Conservation (phyloP, 192 early-diverging fungal genomes). For the Coemansia sp. region DNA sequence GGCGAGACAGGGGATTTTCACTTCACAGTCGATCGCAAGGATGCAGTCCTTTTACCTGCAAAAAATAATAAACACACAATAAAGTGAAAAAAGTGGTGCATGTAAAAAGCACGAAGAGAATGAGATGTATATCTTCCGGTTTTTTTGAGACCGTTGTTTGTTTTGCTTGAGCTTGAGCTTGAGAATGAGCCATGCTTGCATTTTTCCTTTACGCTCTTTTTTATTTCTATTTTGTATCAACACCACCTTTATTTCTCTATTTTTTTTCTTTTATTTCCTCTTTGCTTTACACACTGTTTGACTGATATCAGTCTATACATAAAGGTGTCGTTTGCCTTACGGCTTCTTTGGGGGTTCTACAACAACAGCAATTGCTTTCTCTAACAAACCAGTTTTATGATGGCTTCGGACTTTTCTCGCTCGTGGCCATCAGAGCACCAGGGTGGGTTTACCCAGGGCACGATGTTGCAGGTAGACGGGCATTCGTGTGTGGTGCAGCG, state of each 20-base stretch:
- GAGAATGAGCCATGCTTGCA: background rate
- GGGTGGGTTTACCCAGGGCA: slow-evolving; percentile 32
- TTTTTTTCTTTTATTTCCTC: background rate
- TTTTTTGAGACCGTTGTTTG: background rate
- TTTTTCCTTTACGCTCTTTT: background rate
- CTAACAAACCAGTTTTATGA: background rate
- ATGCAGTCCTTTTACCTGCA: background rate
- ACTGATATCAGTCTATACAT: too few relatives aligned
- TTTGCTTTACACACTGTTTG: background rate
- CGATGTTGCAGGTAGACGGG: slow-evolving; percentile 38
- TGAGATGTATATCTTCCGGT: background rate
- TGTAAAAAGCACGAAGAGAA: background rate
- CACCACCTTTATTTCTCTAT: background rate
- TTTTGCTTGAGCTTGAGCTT: too few relatives aligned
- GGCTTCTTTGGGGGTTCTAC: too few relatives aligned
- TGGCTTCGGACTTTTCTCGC: background rate
- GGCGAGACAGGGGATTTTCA: background rate
- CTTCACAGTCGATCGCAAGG: background rate
- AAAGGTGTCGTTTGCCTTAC: too few relatives aligned
- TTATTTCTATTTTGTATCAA: background rate
- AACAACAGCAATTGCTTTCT: too few relatives aligned
- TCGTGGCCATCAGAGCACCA: background rate
- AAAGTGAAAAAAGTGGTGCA: background rate
- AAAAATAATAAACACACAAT: background rate
- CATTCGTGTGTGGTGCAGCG: slow-evolving; percentile 47